These are phyloP conservation scores for Colletotrichum viniferum DNA, from an alignment of 2,329 filamentous ascomycete genomes.

Conservation along the genomic window DNA sequence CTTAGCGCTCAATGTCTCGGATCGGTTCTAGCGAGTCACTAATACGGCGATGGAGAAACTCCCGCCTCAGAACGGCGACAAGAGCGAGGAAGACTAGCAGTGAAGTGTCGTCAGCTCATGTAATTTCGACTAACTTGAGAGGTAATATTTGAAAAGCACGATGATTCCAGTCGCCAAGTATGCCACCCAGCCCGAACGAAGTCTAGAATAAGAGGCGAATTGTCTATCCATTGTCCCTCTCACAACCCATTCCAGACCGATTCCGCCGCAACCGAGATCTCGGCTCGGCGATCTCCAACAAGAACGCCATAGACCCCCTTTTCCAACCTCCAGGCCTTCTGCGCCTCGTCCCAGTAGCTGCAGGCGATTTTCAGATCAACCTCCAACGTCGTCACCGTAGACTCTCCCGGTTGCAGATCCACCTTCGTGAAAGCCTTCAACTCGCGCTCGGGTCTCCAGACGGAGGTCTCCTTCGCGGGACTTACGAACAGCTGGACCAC, in stretches of 20 bases:
- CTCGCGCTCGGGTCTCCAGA: slow-evolving; percentile 19
- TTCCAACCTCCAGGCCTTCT: slow-evolving; percentile 13
- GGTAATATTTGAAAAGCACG: neutral
- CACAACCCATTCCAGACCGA: slow-evolving; percentile 4
- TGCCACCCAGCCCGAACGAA: neutral
- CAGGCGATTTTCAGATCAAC: slow-evolving; percentile 9
- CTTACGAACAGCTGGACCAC: slow-evolving; percentile 34
- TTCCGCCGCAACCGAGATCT: neutral
- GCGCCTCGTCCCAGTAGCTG: slow-evolving; percentile 16
- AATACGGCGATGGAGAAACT: neutral
- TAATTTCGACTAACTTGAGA: neutral
- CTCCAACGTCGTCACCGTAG: neutral
- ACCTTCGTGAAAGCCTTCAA: slow-evolving; percentile 23
- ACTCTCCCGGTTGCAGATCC: neutral
- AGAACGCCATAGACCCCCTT: slow-evolving; percentile 5
- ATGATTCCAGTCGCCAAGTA: neutral
- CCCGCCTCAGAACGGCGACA: neutral
- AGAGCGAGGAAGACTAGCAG: neutral
- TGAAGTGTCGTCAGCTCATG: neutral
- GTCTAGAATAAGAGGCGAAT: neutral
- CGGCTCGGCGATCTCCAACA: neutral
- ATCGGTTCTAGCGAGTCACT: neutral
- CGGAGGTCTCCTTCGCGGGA: neutral
- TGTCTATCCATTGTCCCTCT: neutral
- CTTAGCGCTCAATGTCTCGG: neutral